A percentile compares a stretch with the other conserved stretches of the same genome.
These are phyloP conservation scores for Lagenidium giganteum DNA, from an alignment of 352 stramenopile species.

Conservation along the genomic window DNA sequence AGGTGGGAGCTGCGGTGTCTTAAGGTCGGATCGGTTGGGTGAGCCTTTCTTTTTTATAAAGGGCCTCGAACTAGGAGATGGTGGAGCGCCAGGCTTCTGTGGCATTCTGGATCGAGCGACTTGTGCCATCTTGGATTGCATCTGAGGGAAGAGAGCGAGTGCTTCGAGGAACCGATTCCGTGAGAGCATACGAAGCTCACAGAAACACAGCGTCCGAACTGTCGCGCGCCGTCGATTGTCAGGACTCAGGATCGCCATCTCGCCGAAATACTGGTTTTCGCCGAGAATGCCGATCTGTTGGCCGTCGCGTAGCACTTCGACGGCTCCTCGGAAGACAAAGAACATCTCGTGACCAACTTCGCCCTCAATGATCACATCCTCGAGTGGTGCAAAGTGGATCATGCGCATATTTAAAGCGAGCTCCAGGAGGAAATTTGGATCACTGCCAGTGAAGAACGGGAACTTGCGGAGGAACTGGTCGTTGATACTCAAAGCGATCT, in stretches of 20 bases:
- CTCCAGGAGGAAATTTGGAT: conserved; percentile 77
- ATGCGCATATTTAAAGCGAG: conserved; percentile 75
- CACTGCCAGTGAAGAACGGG: conserved; percentile 65
- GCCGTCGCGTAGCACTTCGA: conserved; percentile 42
- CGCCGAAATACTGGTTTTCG: conserved; percentile 76
- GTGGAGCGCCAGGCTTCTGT: conserved; percentile 4
- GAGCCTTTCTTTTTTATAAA: conserved; percentile 6
- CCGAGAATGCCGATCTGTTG: conserved; percentile 50
- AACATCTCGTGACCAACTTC: conserved; percentile 75
- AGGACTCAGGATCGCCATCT: conserved; percentile 67
- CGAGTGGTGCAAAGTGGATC: conserved; percentile 60
- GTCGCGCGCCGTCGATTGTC: conserved; percentile 54
- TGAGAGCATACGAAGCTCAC: conserved; percentile 62
- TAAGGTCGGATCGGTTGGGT: not conserved
- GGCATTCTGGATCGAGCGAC: conserved; percentile 28
- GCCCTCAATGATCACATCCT: conserved; percentile 61
- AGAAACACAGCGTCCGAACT: conserved; percentile 70
- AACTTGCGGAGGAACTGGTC: conserved; percentile 75
- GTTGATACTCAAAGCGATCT: conserved; percentile 76
- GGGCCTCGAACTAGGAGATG: conserved; percentile 2
- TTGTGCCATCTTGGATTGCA: conserved; percentile 58
- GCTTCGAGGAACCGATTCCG: conserved; percentile 54
- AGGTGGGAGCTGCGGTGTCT: not conserved
- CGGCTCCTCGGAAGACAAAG: conserved; percentile 67
- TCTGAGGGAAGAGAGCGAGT: conserved; percentile 35